phyloP scores from a whole-genome alignment of 805 yeast genomes.

The Zygosaccharomyces bailii region DNA sequence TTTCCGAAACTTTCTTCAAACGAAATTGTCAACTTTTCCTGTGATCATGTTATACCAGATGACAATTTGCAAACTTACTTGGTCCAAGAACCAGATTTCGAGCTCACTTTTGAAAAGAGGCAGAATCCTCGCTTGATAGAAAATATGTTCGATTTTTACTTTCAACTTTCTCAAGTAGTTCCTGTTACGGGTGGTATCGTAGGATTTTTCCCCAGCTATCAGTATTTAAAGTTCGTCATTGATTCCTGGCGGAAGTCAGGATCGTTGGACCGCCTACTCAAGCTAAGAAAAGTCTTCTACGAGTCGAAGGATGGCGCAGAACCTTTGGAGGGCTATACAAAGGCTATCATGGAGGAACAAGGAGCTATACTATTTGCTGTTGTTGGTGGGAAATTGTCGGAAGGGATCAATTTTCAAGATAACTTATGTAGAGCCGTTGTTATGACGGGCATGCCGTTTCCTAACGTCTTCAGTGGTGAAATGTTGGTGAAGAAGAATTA shows the following conservation, averaged over 20 bases:
- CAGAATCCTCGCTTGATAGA: slow-evolving; percentile 43
- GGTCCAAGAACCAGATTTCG: slow-evolving; percentile 42
- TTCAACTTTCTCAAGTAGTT: slow-evolving; percentile 32
- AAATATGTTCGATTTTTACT: slow-evolving; percentile 41
- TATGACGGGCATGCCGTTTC: slow-evolving; percentile 87
- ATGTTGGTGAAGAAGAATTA: slow-evolving; percentile 65
- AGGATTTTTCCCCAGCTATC: slow-evolving; percentile 81
- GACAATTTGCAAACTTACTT: slow-evolving; percentile 62
- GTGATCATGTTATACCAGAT: slow-evolving; percentile 82
- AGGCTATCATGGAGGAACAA: slow-evolving; percentile 34
- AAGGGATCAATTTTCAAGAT: slow-evolving; percentile 89
- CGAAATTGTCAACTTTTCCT: slow-evolving; percentile 54
- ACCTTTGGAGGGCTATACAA: slow-evolving; percentile 50
- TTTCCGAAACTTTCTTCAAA: slow-evolving; percentile 52
- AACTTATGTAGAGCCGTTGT: slow-evolving; percentile 82
- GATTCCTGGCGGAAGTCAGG: slow-evolving; percentile 47
- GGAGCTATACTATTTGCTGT: slow-evolving; percentile 79
- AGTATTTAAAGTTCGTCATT: slow-evolving; percentile 54
- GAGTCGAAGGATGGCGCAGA: slow-evolving; percentile 53
- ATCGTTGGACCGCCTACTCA: slow-evolving; percentile 36
- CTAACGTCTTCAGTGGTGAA: slow-evolving; percentile 80
- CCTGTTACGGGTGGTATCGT: slow-evolving; percentile 70
- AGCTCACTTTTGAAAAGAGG: slow-evolving; percentile 69
- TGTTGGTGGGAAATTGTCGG: slow-evolving; percentile 90
- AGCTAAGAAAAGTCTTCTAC: slow-evolving; percentile 46